Base-by-base conservation (phyloP, 2,329 filamentous ascomycete species). In the Verticillium longisporum region DNA sequence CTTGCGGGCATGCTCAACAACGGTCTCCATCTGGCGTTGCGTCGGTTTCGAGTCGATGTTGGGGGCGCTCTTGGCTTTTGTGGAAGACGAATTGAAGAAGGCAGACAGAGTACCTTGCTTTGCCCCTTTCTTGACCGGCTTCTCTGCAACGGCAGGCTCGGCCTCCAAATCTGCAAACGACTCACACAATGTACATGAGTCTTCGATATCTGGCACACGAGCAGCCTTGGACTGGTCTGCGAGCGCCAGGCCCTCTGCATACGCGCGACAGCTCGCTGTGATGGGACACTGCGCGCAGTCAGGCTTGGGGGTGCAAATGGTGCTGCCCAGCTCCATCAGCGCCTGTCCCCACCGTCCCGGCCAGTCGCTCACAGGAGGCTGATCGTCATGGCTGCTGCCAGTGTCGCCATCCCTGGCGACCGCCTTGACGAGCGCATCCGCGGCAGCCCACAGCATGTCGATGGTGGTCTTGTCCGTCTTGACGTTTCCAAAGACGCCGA, bases 301-400 rank as follows among this genome's bases (percentile, higher is more conserved):
- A 1, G 85, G 85, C 65, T 82, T 82, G 0, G 85, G 85, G 6
- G 79, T 79, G 66, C 85, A 88, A 1, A 88, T 69, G 0, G 85
- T 88, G 64, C 84, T 87, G 3, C 85, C 85, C 4, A 88, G 75
- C 67, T 88, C 85, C 85, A 88, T 88, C 33, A 88, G 71, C 1
- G 83, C 85, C 68, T 88, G 85, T 0, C 86, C 86, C 85, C 85
- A 88, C 62, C 80, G 72, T 0, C 85, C 85, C 0, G 85, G 84
- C 31, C 80, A 70, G 59, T 83, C 78, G 60, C 80, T 86, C 14
- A 68, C 64, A 31, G 71, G 65, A 0, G 68, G 67, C 6, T 71
- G 68, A 2, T 68, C 65, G 9, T 64, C 62, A 0, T 61, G 56
- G 7, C 26, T 15, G 4, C 38, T 61, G 1, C 64, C 65, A 0